phyloP scores from a whole-genome alignment of 2,329 filamentous ascomycete species.

The Pseudopithomyces chartarum region DNA sequence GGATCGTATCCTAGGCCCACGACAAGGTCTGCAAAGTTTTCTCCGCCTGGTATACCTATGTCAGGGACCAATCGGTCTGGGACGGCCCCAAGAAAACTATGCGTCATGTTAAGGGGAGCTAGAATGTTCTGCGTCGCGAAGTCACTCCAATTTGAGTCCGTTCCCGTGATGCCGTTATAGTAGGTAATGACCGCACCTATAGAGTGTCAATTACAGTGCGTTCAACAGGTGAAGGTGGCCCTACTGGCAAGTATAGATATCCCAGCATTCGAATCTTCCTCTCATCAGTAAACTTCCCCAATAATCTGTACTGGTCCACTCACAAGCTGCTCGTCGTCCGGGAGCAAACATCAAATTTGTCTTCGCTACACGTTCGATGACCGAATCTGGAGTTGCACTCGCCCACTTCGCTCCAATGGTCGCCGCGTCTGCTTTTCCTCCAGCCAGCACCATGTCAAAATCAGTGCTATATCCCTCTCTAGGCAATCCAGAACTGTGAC shows the following conservation, averaged over 20 bases:
- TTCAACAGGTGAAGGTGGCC: not conserved
- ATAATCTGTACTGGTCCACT: not conserved
- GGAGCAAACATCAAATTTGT: conserved; percentile 36
- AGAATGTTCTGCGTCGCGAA: conserved; percentile 26
- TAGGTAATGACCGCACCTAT: conserved; percentile 28
- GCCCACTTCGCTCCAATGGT: conserved; percentile 36
- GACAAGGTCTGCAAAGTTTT: conserved; percentile 33
- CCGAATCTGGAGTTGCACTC: conserved; percentile 18
- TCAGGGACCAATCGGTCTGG: conserved; percentile 21
- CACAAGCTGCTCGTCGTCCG: conserved; percentile 32
- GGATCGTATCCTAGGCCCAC: conserved; percentile 37
- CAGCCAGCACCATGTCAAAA: conserved; percentile 33
- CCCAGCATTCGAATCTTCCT: conserved; percentile 34
- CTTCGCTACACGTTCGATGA: conserved; percentile 24
- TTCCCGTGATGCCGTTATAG: conserved; percentile 26
- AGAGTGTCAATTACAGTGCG: not conserved
- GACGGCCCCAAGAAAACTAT: conserved; percentile 31
- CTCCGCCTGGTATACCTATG: conserved; percentile 30
- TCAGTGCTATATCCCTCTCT: conserved; percentile 36
- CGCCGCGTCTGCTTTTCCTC: conserved; percentile 27
- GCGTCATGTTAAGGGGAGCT: conserved; percentile 29
- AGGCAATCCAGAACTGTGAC: conserved; percentile 34
- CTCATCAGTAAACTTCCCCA: not conserved
- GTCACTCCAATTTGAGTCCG: conserved; percentile 28
- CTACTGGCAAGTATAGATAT: conserved; percentile 30